Conservation (phyloP, 345 rosid genomes). For the Populus pruinosa region DNA sequence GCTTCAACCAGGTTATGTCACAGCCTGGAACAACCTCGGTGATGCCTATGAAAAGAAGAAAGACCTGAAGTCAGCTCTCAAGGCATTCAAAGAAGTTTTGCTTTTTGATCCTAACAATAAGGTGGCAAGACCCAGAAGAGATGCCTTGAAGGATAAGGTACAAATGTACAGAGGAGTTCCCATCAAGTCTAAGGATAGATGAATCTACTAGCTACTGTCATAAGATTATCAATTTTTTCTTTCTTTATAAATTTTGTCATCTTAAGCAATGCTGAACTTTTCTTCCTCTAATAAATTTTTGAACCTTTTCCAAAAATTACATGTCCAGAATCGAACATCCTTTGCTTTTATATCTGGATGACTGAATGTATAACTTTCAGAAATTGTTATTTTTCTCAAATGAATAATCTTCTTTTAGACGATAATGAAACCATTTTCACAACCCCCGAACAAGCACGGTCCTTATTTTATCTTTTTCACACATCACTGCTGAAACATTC, state of each 20-base stretch:
- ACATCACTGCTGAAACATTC: too few species aligned
- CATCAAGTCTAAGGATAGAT: slow-evolving; percentile 71
- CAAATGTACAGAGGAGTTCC: slow-evolving; percentile 78
- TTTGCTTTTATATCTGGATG: not conserved
- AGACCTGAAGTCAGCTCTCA: slow-evolving; percentile 67
- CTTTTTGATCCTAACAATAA: slow-evolving; percentile 90
- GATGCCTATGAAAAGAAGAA: slow-evolving; percentile 89
- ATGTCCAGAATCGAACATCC: not conserved
- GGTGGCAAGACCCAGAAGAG: slow-evolving; percentile 79
- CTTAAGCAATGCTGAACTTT: not conserved
- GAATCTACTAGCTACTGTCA: slow-evolving; percentile 8
- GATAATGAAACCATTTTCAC: too few species aligned
- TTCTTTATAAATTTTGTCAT: not conserved
- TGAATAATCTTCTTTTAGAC: too few species aligned
- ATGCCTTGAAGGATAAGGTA: slow-evolving; percentile 62
- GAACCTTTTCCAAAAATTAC: not conserved
- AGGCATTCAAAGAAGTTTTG: slow-evolving; percentile 89
- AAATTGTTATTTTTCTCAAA: too few species aligned
- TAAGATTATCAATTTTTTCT: not conserved
- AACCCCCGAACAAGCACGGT: too few species aligned
- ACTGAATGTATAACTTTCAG: not conserved
- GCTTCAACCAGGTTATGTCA: slow-evolving; percentile 90
- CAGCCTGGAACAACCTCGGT: slow-evolving; percentile 99
- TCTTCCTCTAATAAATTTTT: not conserved
- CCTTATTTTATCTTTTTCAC: too few species aligned